Evolutionary conservation across 768 basidiomycete genomes (phyloP).

Genomic region (Russula dissimulans): DNA sequence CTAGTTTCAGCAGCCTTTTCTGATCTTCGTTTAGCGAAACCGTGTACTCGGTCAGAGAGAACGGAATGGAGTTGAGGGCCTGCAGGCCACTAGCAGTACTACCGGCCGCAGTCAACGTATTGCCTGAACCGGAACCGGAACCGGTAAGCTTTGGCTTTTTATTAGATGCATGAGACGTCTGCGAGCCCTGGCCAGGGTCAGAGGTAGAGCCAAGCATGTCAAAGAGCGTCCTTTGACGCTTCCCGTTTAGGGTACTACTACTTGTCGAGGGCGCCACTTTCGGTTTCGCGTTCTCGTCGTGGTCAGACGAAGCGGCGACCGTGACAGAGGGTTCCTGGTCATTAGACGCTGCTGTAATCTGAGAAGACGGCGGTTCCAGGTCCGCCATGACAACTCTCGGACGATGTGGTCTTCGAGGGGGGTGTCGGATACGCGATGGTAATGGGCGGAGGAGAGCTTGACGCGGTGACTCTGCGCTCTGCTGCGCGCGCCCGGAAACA

Average conservation of each 20-base stretch:
- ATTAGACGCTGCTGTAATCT: not conserved
- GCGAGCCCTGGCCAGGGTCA: constrained; percentile 24
- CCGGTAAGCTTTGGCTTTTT: constrained; percentile 40
- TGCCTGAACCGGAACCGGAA: not conserved
- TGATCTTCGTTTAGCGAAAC: constrained; percentile 50
- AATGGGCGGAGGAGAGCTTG: not conserved
- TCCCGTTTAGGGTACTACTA: constrained; percentile 18
- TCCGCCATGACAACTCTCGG: constrained; percentile 25
- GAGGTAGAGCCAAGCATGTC: constrained; percentile 46
- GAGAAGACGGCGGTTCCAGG: constrained; percentile 19
- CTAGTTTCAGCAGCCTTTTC: constrained; percentile 49
- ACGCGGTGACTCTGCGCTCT: not conserved
- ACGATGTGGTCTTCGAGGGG: not conserved
- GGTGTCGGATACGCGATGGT: not conserved
- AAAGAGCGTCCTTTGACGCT: constrained; percentile 55
- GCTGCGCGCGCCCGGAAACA: not conserved
- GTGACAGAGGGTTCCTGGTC: not conserved
- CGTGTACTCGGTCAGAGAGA: constrained; percentile 46
- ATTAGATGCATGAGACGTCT: constrained; percentile 22
- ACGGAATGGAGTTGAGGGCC: constrained; percentile 57
- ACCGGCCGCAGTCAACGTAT: not conserved
- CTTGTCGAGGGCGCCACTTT: not conserved
- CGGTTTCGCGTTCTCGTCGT: not conserved
- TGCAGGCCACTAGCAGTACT: constrained; percentile 15
- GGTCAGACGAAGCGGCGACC: not conserved